Evolutionary conservation across 1,284 basidiomycete genomes (phyloP), one percentile per base, ranked within the genome.

Genomic region (Termitomyces sp.): DNA sequence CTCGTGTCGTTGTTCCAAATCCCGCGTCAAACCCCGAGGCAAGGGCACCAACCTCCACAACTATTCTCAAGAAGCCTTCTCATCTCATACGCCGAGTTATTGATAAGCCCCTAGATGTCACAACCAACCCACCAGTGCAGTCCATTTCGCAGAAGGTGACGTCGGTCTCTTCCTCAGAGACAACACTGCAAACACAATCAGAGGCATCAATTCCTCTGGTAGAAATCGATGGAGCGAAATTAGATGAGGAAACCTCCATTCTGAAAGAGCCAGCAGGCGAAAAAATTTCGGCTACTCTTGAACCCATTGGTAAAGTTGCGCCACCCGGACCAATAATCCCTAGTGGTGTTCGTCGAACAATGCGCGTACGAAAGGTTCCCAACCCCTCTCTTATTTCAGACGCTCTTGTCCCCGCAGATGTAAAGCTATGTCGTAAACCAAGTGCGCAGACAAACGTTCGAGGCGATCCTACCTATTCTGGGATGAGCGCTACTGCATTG

Each of bases 401-500:
- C 33, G 61, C 77, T 2, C 35, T 28, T 28, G 45, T 26, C 16
- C 24, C 33, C 7, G 66, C 40, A 14, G 57, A 69, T 24, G 58
- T 68, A 21, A 73, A 72, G 37, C 58, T 69, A 55, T 73, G 79
- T 50, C 72, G 75, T 18, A 79, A 74, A 52, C 66, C 66, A 51
- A 68, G 64, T 18, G 53, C 55, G 37, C 59, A 59, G 30, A 59
- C 67, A 28, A 54, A 68, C 26, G 63, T 63, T 35, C 69, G 65
- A 31, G 60, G 66, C 30, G 78, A 78, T 43, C 69, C 68, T 38
- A 68, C 68, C 16, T 85, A 86, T 62, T 72, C 73, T 46, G 79
- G 81, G 21, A 82, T 88, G 79, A 85, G 75, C 46, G 78, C 80
- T 10, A 72, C 79, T 1, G 83, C 86, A 9, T 69, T 91, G 49